phyloP scores from a whole-genome alignment of 164 flowering plant genomes.

The Stephania japonica region DNA sequence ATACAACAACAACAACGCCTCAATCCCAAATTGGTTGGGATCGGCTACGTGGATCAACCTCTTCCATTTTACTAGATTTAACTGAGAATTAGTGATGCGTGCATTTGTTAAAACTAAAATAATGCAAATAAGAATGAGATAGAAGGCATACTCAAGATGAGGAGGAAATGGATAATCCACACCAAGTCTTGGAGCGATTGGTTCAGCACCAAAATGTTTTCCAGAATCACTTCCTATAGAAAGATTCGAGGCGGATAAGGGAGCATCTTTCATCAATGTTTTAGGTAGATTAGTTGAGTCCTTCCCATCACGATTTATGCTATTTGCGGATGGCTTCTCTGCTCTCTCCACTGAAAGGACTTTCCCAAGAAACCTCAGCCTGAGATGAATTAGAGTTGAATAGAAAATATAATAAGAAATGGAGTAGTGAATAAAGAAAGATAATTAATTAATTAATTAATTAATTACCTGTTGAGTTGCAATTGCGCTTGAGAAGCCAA shows the following conservation, averaged over 20 bases:
- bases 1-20: background rate
- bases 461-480: too few species aligned
- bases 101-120: background rate
- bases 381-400: too few species aligned
- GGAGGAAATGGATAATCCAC: slow-evolving; percentile 95
- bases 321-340: slow-evolving; percentile 23
- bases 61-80: too few species aligned
- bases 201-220: slow-evolving; percentile 35
- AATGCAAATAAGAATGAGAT: background rate
- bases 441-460: too few species aligned
- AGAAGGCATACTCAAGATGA: slow-evolving; percentile 69
- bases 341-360: slow-evolving; percentile 74
- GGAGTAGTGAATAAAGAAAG: too few species aligned
- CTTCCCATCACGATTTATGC: slow-evolving; percentile 23
- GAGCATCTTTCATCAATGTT: slow-evolving; percentile 26
- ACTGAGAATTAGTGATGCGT: too few species aligned
- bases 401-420: too few species aligned
- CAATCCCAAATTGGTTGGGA: too few species aligned
- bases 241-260: slow-evolving; percentile 17
- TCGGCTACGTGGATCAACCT: too few species aligned
- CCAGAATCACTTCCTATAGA: slow-evolving; percentile 26
- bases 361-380: too few species aligned
- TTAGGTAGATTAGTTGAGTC: slow-evolving; percentile 19
- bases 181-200: slow-evolving; percentile 86
- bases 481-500: too few species aligned